Evolutionary conservation across 2,329 filamentous ascomycete genomes (phyloP).

Genomic region (Colletotrichum viniferum): DNA sequence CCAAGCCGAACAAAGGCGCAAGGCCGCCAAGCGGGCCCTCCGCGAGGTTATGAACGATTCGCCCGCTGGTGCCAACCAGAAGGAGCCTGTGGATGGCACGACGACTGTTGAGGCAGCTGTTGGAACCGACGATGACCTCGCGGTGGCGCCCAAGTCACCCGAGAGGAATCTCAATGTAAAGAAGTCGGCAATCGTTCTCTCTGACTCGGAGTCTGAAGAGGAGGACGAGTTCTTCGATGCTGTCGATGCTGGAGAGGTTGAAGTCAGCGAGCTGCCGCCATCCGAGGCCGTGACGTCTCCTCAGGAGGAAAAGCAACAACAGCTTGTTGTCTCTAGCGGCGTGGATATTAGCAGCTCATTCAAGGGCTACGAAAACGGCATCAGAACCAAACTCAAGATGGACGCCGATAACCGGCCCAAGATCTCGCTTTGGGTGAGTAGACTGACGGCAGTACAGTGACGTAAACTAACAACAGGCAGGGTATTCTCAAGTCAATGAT

Average conservation of each 20-base stretch:
- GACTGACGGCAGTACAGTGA: neutral
- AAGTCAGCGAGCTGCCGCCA: conserved; percentile 71
- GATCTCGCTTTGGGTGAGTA: conserved; percentile 90
- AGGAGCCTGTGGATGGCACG: conserved; percentile 29
- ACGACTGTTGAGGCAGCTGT: conserved; percentile 35
- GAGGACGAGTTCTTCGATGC: conserved; percentile 94
- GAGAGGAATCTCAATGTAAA: conserved; percentile 52
- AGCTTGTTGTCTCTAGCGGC: conserved; percentile 48
- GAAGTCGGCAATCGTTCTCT: conserved; percentile 73
- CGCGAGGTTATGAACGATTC: conserved; percentile 72
- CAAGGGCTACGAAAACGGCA: conserved; percentile 88
- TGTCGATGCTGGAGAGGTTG: conserved; percentile 89
- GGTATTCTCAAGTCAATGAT: conserved; percentile 99
- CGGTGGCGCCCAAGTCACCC: conserved; percentile 40
- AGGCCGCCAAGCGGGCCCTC: conserved; percentile 85
- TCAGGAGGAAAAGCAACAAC: conserved; percentile 49
- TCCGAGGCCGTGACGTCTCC: neutral
- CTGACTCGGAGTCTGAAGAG: conserved; percentile 81
- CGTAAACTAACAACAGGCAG: conserved; percentile 49
- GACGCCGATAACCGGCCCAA: conserved; percentile 92
- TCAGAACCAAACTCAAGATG: conserved; percentile 80
- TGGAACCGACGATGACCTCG: conserved; percentile 18
- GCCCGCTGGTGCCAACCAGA: conserved; percentile 31
- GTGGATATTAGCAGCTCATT: conserved; percentile 79
- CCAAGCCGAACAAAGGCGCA: conserved; percentile 88